Conservation (phyloP, 1,284 basidiomycete genomes). For the Grifola frondosa region DNA sequence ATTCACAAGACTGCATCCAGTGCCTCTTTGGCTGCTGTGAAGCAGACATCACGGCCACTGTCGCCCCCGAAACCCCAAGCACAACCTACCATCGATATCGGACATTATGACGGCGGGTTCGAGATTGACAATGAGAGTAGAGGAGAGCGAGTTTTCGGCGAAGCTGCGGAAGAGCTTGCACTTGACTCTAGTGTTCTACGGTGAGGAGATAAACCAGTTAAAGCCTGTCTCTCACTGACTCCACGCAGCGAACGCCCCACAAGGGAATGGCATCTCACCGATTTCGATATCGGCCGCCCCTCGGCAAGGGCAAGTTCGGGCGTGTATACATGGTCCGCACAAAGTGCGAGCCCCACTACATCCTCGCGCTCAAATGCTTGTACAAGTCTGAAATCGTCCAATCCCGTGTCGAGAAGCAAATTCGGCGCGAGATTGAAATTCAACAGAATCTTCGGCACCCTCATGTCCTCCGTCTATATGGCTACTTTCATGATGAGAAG, state of each 20-base stretch:
- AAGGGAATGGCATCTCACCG: constrained; percentile 80
- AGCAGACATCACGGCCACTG: constrained; percentile 25
- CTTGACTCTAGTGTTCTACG: constrained; percentile 70
- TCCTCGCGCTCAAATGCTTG: constrained; percentile 95
- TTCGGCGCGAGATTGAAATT: constrained; percentile 97
- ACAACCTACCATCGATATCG: constrained; percentile 59
- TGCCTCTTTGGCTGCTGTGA: constrained; percentile 24
- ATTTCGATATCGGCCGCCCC: constrained; percentile 95
- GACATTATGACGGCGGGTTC: constrained; percentile 83
- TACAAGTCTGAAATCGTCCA: constrained; percentile 96
- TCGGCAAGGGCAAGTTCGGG: constrained; percentile 99
- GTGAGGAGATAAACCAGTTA: constrained; percentile 41
- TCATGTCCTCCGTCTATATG: constrained; percentile 90
- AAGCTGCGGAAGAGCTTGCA: constrained; percentile 74
- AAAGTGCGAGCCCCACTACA: constrained; percentile 83
- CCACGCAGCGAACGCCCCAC: constrained; percentile 59
- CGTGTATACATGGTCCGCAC: constrained; percentile 99
- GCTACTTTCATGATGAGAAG: constrained; percentile 97
- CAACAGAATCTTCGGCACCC: constrained; percentile 97
- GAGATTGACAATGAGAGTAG: constrained; percentile 76
- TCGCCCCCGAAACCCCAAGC: constrained; percentile 24
- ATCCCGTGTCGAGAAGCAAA: constrained; percentile 88
- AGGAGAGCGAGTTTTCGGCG: constrained; percentile 61
- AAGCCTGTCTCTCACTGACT: constrained; percentile 3
- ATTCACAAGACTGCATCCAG: constrained; percentile 26